Base-by-base conservation (phyloP, 768 basidiomycete species). In the Phylloporus arenicola region DNA sequence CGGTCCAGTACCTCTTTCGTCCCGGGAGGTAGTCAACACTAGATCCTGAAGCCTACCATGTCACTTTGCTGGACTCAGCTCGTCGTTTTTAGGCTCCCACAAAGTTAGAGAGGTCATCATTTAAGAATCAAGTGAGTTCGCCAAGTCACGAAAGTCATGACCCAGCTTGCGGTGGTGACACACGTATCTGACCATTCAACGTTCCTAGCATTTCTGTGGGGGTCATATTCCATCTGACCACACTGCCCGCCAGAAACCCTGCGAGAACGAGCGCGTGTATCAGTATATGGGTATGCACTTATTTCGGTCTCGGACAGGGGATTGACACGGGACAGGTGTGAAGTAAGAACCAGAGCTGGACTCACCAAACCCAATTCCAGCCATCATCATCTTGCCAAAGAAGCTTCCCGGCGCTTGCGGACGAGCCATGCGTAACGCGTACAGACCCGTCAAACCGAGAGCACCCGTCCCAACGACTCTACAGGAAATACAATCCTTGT, bases 341-440 rank as follows among this genome's bases (percentile, higher is more conserved):
- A 6, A 13, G 22, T 22, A 20, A 22, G 40, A 27, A 24, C 40
- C 13, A 42, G 14, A 27, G 16, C 6, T 34, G 17, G 34, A 64
- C 76, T 63, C 60, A 84, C 84, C 79, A 50, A 85, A 59, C 11
- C 86, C 86, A 4, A 87, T 54, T 3, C 79, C 82, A 6, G 74
- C 81, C 59, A 86, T 72, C 45, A 84, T 70, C 34, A 74, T 70
- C 63, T 86, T 88, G 49, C 84, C 84, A 22, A 74, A 60, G 6
- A 74, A 65, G 2, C 78, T 80, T 6, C 86, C 85, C 8, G 81
- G 84, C 11, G 82, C 82, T 38, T 72, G 72, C 22, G 75, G 73
- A 42, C 86, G 80, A 24, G 84, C 77, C 71, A 79, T 76, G 63
- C 76, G 75, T 24, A 89, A 65, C 2, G 88, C 85, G 60, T 89